These are phyloP conservation scores for Tetracladium setigerum DNA, from an alignment of 495 filamentous ascomycete species.

Conservation along the genomic window DNA sequence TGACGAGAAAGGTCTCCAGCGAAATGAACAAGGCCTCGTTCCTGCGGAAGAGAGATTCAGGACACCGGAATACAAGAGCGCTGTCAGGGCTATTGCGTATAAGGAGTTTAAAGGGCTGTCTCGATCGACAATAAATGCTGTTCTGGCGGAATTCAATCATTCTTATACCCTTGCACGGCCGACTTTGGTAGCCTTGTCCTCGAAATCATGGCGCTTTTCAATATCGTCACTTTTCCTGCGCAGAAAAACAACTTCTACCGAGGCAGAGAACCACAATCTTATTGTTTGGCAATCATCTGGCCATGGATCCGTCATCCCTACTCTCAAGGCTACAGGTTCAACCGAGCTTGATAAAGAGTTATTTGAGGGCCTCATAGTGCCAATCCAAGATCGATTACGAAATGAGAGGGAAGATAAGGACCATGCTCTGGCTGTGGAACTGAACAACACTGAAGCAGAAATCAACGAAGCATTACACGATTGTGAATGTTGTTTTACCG, in stretches of 20 bases:
- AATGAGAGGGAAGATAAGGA: conserved; percentile 57
- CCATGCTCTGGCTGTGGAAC: conserved; percentile 48
- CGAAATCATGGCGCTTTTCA: conserved; percentile 80
- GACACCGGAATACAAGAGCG: conserved; percentile 60
- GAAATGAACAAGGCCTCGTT: conserved; percentile 31
- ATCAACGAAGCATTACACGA: conserved; percentile 65
- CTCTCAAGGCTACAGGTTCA: conserved; percentile 62
- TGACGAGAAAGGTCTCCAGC: conserved; percentile 2
- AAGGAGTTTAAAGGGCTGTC: conserved; percentile 82
- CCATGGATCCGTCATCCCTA: conserved; percentile 41
- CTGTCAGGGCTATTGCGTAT: conserved; percentile 51
- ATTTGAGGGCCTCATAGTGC: conserved; percentile 55
- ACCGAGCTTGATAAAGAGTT: conserved; percentile 78
- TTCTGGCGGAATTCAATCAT: conserved; percentile 86
- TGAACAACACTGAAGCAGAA: conserved; percentile 74
- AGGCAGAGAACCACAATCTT: conserved; percentile 52
- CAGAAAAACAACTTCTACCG: conserved; percentile 49
- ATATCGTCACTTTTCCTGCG: conserved; percentile 67
- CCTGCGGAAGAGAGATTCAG: conserved; percentile 68
- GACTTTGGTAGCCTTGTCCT: conserved; percentile 64
- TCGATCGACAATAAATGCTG: conserved; percentile 73
- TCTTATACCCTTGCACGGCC: conserved; percentile 73
- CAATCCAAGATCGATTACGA: conserved; percentile 46
- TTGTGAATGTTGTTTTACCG: conserved; percentile 83
- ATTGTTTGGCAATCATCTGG: conserved; percentile 54